These are phyloP conservation scores for Pythium volutum DNA, from an alignment of 352 stramenopile species.

Conservation along the genomic window DNA sequence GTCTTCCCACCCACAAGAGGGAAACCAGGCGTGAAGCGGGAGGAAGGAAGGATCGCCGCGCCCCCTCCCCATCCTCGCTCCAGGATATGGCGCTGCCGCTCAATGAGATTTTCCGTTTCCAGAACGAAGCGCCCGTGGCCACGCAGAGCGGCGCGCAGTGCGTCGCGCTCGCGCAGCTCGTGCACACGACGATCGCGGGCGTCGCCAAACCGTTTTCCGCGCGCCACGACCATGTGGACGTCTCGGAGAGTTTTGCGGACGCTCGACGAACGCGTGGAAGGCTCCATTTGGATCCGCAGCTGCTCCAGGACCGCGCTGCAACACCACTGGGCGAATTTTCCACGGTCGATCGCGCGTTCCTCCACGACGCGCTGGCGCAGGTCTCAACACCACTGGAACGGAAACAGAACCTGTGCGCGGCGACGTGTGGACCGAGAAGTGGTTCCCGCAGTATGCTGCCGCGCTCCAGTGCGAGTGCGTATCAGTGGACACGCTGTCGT, in stretches of 20 bases:
- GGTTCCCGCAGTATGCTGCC: conserved; percentile 50
- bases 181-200: conserved; percentile 22
- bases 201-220: not conserved
- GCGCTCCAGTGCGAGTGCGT: conserved; percentile 34
- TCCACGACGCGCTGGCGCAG: not conserved
- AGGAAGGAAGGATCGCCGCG: too few species aligned
- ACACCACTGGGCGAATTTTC: conserved; percentile 15
- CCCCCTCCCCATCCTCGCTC: not conserved
- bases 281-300: conserved; percentile 17
- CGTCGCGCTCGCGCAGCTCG: conserved; percentile 15
- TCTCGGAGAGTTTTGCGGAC: not conserved
- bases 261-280: not conserved
- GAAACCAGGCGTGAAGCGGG: too few species aligned
- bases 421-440: conserved; percentile 22
- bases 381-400: not conserved
- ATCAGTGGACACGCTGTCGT: conserved; percentile 17
- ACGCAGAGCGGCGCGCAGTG: conserved; percentile 30
- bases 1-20: too few species aligned
- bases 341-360: not conserved
- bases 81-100: conserved; percentile 12
- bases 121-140: conserved; percentile 35
- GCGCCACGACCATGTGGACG: not conserved
- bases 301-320: conserved; percentile 3
- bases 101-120: conserved; percentile 43
- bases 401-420: not conserved